Evolutionary conservation across 139 green algal species (phyloP), one percentile per base, ranked within the genome.

Genomic region (Closterium sp.): DNA sequence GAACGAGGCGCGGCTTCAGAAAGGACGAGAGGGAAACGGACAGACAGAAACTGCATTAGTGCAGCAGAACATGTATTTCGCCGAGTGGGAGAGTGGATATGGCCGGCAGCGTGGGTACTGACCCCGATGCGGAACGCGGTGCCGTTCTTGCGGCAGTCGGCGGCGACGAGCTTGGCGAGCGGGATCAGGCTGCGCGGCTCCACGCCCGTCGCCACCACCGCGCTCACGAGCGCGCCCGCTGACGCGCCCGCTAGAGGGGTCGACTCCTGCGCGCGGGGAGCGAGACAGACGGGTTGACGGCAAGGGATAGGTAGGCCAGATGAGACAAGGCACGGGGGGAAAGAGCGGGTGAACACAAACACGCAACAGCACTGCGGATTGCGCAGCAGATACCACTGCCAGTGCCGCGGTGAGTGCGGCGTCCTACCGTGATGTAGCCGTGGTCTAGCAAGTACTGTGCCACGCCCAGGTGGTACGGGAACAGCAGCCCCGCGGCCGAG

Each of bases 171-270:
- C 73, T 92, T 93, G 84, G 93, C 96, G 70, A 89, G 91, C n/a
- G 86, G 90, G 93, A 62, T 34, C 95, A 88, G 21, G 86, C 5
- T 31, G 92, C 95, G 89, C 86, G 92, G 31, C 9, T 88, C 24
- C 93, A 97, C 85, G 70, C 97, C 93, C 45, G 92, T 92, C 95
- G 96, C 95, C 34, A 96, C 70, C 91, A 95, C 96, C 0, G 95
- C 97, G n/a, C 97, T 96, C 28, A 98, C 95, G n/a, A 98, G 92
- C n/a, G 96, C 96, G 9, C 97, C 97, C 9, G 97, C 97, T 9
- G 93, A 97, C 5, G 96, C 94, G 6, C 97, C 97, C 19, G 94
- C 96, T 24, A 98, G 86, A 0, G 92, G 92, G 0, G 94, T 96
- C 27, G 11, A 17, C n/a, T 94, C 32, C 86, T 89, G 86, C 29